phyloP scores from a whole-genome alignment of 2,329 filamentous ascomycete species.

The Trichoderma koningiopsis region DNA sequence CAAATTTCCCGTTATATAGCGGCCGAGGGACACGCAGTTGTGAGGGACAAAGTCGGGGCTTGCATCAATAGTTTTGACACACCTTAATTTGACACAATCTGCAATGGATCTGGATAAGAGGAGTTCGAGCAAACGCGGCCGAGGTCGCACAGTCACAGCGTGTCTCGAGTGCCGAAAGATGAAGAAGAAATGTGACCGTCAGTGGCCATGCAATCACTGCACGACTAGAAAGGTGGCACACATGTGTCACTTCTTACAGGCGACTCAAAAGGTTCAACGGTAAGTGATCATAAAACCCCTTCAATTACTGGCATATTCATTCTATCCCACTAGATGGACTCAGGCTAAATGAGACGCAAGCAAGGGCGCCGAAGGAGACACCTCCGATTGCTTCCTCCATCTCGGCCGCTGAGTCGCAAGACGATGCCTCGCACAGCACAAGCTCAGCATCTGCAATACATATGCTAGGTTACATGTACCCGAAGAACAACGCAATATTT shows the following conservation, averaged over 20 bases:
- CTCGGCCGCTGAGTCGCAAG: neutral
- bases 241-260: neutral
- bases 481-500: neutral
- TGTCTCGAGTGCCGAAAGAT: conserved; percentile 15
- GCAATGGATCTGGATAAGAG: neutral
- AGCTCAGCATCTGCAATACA: neutral
- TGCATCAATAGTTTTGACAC: neutral
- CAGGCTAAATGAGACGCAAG: neutral
- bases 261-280: neutral
- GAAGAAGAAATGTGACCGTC: conserved; percentile 19
- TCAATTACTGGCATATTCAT: neutral
- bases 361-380: neutral
- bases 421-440: neutral
- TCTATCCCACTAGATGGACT: neutral
- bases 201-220: conserved; percentile 17
- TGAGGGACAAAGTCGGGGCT: neutral
- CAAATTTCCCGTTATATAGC: conserved; percentile 7
- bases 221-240: conserved; percentile 2
- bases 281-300: neutral
- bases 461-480: conserved; percentile 1
- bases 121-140: neutral
- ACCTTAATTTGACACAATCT: neutral
- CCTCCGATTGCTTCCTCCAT: neutral
- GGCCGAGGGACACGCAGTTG: neutral
- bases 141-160: conserved; percentile 5